phyloP scores from a whole-genome alignment of 2,329 filamentous ascomycete species.

The Curvularia sp. region DNA sequence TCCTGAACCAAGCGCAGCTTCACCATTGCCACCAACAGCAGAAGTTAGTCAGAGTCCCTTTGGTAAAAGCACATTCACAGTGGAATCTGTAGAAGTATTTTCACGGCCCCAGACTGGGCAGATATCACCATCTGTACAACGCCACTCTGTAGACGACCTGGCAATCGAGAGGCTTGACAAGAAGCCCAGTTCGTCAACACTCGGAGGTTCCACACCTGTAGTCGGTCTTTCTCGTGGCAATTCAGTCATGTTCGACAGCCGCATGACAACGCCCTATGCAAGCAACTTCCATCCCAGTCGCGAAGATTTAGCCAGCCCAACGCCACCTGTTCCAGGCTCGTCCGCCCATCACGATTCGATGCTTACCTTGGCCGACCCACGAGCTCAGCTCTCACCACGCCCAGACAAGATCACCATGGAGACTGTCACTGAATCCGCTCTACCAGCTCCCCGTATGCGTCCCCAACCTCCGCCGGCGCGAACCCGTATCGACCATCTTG shows the following conservation, averaged over 20 bases:
- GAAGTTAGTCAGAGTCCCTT: slow-evolving; percentile 11
- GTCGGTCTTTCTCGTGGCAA: slow-evolving; percentile 26
- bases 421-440: slow-evolving; percentile 39
- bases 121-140: slow-evolving; percentile 18
- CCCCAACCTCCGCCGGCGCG: slow-evolving; percentile 34
- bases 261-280: slow-evolving; percentile 29
- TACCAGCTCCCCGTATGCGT: slow-evolving; percentile 41
- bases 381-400: neutral
- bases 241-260: slow-evolving; percentile 36
- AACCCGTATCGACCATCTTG: slow-evolving; percentile 55
- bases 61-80: slow-evolving; percentile 7
- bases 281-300: slow-evolving; percentile 28
- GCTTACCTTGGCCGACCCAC: slow-evolving; percentile 23
- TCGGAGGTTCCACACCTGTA: slow-evolving; percentile 29
- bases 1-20: neutral
- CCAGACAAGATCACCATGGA: slow-evolving; percentile 39
- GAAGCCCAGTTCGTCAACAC: slow-evolving; percentile 27
- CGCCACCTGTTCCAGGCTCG: slow-evolving; percentile 1
- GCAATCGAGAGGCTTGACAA: slow-evolving; percentile 30
- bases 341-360: slow-evolving; percentile 20
- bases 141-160: slow-evolving; percentile 32
- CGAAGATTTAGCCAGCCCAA: slow-evolving; percentile 20
- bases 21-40: neutral
- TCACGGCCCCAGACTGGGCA: slow-evolving; percentile 1
- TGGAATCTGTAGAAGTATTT: slow-evolving; percentile 3